Evolutionary conservation across 2,329 filamentous ascomycete genomes (phyloP).

Genomic region (Lizonia empirigonia): DNA sequence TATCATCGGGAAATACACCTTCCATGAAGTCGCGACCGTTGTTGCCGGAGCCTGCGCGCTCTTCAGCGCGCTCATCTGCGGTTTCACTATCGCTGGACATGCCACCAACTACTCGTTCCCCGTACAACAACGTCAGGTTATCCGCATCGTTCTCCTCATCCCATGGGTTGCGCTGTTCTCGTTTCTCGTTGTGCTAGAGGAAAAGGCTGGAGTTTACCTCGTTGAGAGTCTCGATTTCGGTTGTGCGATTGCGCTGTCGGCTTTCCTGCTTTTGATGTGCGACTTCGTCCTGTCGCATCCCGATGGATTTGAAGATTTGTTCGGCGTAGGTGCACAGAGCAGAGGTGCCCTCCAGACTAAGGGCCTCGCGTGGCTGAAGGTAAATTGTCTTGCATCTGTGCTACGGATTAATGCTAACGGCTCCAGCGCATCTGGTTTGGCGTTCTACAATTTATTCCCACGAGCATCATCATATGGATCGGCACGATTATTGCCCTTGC

Average conservation of each 20-base stretch:
- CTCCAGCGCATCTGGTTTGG: slow-evolving; percentile 38
- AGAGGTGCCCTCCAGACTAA: slow-evolving; percentile 17
- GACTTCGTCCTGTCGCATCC: slow-evolving; percentile 35
- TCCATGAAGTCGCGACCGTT: slow-evolving; percentile 33
- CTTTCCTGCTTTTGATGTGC: slow-evolving; percentile 41
- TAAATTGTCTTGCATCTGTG: slow-evolving; percentile 5
- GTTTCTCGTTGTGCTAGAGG: slow-evolving; percentile 30
- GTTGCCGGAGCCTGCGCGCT: slow-evolving; percentile 29
- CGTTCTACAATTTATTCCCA: slow-evolving; percentile 41
- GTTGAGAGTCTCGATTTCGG: slow-evolving; percentile 33
- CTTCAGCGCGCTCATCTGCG: slow-evolving; percentile 22
- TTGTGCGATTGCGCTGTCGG: slow-evolving; percentile 36
- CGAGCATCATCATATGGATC: slow-evolving; percentile 37
- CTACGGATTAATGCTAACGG: neutral
- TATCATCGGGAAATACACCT: slow-evolving; percentile 32
- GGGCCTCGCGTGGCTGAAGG: slow-evolving; percentile 37
- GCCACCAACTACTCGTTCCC: slow-evolving; percentile 37
- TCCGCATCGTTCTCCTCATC: slow-evolving; percentile 34
- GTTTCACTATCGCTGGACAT: slow-evolving; percentile 26
- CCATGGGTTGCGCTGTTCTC: slow-evolving; percentile 36
- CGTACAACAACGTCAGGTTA: slow-evolving; percentile 38
- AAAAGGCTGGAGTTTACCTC: slow-evolving; percentile 28
- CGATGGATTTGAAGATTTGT: slow-evolving; percentile 38
- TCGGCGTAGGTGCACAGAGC: slow-evolving; percentile 26
- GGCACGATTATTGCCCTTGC: slow-evolving; percentile 32